Evolutionary conservation across 768 basidiomycete genomes (phyloP), one percentile per base, ranked within the genome.

Genomic region (Phanerochaete sordida): DNA sequence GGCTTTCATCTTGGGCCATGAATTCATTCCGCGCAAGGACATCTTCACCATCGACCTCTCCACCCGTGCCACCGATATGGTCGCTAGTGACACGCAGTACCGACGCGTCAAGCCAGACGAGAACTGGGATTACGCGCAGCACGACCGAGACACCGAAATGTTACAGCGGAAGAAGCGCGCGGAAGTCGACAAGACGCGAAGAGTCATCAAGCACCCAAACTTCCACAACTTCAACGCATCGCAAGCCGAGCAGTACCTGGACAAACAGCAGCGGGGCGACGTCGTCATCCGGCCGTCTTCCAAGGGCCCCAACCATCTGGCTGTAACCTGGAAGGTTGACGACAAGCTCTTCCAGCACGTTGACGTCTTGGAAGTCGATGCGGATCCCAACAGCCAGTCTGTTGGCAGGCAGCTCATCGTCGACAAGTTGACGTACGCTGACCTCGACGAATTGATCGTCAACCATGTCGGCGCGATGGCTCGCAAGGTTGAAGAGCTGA

Each of bases 311-410:
- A 84, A 97, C 66, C 97, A 98, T 75, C 79, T 99, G 37, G 96
- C 96, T 46, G 90, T 99, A 11, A 99, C 97, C 0, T 99, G 97
- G 97, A 99, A 98, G 75, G 95, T 99, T 1, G 96, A 95, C 63
- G 90, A 97, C 59, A 91, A 88, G 61, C 77, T 99, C 27, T 98
- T 91, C 73, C 97, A 98, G 70, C 97, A 99, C 70, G 91, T 99
- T 59, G 91, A 93, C 73, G 91, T 93, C 9, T 86, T 87, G 8
- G 92, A 94, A 66, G 77, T 83, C n/a, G 89, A 89, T 65, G 84
- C 83, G 13, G 88, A 92, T 65, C 85, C 84, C 27, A 86, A 82
- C 44, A 86, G 86, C 28, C 87, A 88, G 68, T 81, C 77, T 19
- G 73, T 84, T 27, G 85, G 83, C 5, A 80, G 81, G 5, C 82